Percentiles rank a stretch among this genome's conserved stretches.
Conservation (phyloP, 129 eudicot genomes). For the Lactuca saligna region DNA sequence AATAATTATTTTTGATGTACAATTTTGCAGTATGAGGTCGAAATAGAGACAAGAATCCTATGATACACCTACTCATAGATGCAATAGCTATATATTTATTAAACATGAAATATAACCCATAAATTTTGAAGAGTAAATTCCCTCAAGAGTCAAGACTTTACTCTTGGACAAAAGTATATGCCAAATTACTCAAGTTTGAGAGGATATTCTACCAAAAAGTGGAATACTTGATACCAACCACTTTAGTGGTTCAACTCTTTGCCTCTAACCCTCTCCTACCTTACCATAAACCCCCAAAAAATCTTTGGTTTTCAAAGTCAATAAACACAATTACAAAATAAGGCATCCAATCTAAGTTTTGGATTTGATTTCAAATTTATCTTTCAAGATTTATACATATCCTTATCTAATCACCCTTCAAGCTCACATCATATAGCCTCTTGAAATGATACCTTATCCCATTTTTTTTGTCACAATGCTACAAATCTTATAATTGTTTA, state of each 20-base stretch:
- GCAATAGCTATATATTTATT: background rate
- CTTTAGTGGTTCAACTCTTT: slow-evolving; percentile 36
- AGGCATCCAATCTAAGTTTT: slow-evolving; percentile 32
- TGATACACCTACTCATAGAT: background rate
- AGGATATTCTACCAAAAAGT: slow-evolving; percentile 41
- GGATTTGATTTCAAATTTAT: slow-evolving; percentile 31
- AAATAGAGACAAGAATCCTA: background rate
- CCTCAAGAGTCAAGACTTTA: slow-evolving; percentile 17
- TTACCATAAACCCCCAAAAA: slow-evolving; percentile 29
- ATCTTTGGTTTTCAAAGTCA: slow-evolving; percentile 41
- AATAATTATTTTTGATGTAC: background rate
- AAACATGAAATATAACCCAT: slow-evolving; percentile 28
- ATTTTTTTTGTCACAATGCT: slow-evolving; percentile 7
- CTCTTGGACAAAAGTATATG: slow-evolving; percentile 34
- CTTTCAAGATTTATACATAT: slow-evolving; percentile 18
- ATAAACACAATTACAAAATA: slow-evolving; percentile 25
- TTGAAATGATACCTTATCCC: slow-evolving; percentile 4
- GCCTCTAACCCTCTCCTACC: slow-evolving; percentile 35
- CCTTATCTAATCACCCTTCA: slow-evolving; percentile 24
- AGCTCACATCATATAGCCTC: slow-evolving; percentile 10
- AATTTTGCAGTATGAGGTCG: background rate
- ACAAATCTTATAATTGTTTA: slow-evolving; percentile 12
- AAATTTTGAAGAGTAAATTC: slow-evolving; percentile 11
- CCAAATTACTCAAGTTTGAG: slow-evolving; percentile 30
- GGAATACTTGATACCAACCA: slow-evolving; percentile 38